A percentile compares a stretch with the other conserved stretches of the same genome.
Conservation (phyloP, 805 yeast species). For the Candida piceae region DNA sequence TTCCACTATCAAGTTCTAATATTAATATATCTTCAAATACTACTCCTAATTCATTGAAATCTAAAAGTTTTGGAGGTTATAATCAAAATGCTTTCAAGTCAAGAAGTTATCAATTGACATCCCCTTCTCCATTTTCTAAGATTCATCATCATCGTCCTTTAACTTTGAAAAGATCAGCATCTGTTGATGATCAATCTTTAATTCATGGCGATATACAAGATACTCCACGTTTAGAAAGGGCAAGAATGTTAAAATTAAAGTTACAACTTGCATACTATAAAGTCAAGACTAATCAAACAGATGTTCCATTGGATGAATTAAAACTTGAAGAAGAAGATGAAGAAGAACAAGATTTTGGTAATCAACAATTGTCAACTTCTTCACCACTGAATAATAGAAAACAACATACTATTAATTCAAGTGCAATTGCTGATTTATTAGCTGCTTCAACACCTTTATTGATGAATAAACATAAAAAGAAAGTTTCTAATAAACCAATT, state of each 20-base stretch:
- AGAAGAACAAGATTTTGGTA: conserved; percentile 1
- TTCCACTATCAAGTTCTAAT: conserved; percentile 16
- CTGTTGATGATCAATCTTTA: conserved; percentile 5
- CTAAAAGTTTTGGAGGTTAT: conserved; percentile 11
- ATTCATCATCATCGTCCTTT: conserved; percentile 5
- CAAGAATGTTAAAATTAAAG: conserved; percentile 40
- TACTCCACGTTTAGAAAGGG: conserved; percentile 29
- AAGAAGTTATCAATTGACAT: conserved; percentile 1
- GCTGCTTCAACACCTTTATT: conserved; percentile 31
- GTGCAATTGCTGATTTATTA: conserved; percentile 29
- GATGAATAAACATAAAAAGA: conserved; percentile 5
- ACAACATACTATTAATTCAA: conserved; percentile 16
- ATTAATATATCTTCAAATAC: conserved; percentile 16
- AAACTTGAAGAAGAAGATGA: conserved; percentile 14
- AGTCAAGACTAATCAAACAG: conserved; percentile 42
- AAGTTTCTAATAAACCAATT: not conserved
- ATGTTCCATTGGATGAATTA: conserved; percentile 29
- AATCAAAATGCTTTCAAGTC: conserved; percentile 1
- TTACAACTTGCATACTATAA: conserved; percentile 50
- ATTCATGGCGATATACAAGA: conserved; percentile 4
- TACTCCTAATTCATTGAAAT: conserved; percentile 2
- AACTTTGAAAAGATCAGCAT: conserved; percentile 13
- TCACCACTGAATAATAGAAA: conserved; percentile 16
- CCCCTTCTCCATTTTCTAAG: not conserved
- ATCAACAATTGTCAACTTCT: not conserved